phyloP scores from a whole-genome alignment of 805 yeast species.

The Babjeviella inositovora region DNA sequence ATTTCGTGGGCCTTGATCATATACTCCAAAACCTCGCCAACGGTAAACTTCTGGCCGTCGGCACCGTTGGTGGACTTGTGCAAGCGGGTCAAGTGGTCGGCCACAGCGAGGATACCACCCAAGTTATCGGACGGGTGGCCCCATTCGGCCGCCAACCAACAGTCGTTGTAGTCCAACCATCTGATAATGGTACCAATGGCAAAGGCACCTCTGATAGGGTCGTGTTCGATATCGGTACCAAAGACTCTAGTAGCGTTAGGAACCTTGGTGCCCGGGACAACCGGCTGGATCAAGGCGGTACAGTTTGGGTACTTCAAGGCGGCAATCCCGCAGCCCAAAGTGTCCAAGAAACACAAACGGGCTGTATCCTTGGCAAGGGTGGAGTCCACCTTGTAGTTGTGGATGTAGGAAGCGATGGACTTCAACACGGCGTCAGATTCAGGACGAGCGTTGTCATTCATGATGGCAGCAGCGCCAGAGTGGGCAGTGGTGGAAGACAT shows the following conservation, averaged over 20 bases:
- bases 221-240: slow-evolving; percentile 32
- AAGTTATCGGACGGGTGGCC: slow-evolving; percentile 51
- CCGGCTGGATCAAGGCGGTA: slow-evolving; percentile 29
- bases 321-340: slow-evolving; percentile 45
- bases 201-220: slow-evolving; percentile 45
- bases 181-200: slow-evolving; percentile 38
- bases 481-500: too few species aligned
- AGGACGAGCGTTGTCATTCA: slow-evolving; percentile 28
- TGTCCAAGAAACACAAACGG: slow-evolving; percentile 34
- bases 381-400: slow-evolving; percentile 23
- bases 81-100: slow-evolving; percentile 34
- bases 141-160: slow-evolving; percentile 61
- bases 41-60: slow-evolving; percentile 22
- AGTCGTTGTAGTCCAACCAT: slow-evolving; percentile 48
- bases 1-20: slow-evolving; percentile 53
- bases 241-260: slow-evolving; percentile 39
- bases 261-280: slow-evolving; percentile 38
- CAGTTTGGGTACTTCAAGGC: slow-evolving; percentile 37
- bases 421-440: slow-evolving; percentile 27
- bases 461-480: slow-evolving; percentile 1
- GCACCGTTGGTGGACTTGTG: slow-evolving; percentile 18
- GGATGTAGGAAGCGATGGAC: slow-evolving; percentile 34
- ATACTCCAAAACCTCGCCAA: slow-evolving; percentile 32
- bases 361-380: slow-evolving; percentile 36
- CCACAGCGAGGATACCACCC: slow-evolving; percentile 42